Evolutionary conservation across 345 rosid genomes (phyloP).

Genomic region (Eucalyptus globulus): DNA sequence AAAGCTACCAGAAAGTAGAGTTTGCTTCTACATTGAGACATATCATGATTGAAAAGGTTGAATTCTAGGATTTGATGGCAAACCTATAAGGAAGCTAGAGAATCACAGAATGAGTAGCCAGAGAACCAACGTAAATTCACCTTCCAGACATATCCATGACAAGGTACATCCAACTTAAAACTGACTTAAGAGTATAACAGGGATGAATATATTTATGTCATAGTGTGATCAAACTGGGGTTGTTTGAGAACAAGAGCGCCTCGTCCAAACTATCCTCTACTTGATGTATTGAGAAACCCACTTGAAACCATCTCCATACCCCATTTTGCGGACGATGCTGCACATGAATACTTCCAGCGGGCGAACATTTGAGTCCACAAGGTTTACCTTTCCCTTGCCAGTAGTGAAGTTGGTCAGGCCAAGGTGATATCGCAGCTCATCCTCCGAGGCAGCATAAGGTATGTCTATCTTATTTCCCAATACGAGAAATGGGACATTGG

Average conservation of each 20-base stretch:
- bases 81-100: not conserved
- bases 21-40: not conserved
- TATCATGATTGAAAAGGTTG: not conserved
- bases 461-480: constrained; percentile 79
- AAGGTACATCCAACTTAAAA: not conserved
- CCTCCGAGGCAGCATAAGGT: constrained; percentile 79
- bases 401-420: constrained; percentile 77
- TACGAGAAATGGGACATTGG: constrained; percentile 62
- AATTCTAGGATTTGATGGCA: not conserved
- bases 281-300: constrained; percentile 83
- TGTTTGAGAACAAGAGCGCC: not conserved
- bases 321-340: constrained; percentile 84
- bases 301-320: constrained; percentile 78
- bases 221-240: not conserved
- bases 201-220: not conserved
- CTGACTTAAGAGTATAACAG: not conserved
- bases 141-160: not conserved
- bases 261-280: constrained; percentile 1
- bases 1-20: not conserved
- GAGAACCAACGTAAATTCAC: not conserved
- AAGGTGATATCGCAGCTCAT: constrained; percentile 65
- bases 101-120: not conserved
- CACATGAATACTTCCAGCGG: constrained; percentile 86
- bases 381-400: constrained; percentile 66
- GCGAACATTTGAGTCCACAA: constrained; percentile 52